A percentile compares a stretch with the other conserved stretches of the same genome.
These are phyloP conservation scores for Umbelopsis sp. DNA, from an alignment of 371 early-diverging fungal genomes.

Conservation along the genomic window DNA sequence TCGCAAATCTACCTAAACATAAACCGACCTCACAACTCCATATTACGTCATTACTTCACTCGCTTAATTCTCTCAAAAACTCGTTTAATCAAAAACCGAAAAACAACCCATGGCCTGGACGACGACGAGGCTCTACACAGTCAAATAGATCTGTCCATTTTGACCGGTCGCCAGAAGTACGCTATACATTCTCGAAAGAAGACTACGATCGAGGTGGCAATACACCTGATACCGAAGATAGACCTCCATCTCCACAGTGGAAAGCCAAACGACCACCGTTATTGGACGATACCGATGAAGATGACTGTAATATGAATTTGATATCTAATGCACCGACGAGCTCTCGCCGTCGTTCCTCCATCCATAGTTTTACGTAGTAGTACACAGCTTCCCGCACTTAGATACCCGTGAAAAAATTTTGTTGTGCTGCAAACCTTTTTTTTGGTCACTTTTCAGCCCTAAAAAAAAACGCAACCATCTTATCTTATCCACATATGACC, in stretches of 20 bases:
- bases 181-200: slow-evolving; percentile 4
- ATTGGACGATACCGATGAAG: slow-evolving; percentile 12
- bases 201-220: slow-evolving; percentile 8
- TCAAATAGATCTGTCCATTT: slow-evolving; percentile 6
- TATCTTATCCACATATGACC: neutral
- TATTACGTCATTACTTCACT: slow-evolving; percentile 8
- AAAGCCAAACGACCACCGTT: neutral
- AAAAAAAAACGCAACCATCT: neutral
- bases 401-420: too few relatives aligned
- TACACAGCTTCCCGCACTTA: neutral
- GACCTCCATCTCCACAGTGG: neutral
- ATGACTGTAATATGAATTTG: slow-evolving; percentile 9
- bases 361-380: neutral
- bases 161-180: slow-evolving; percentile 9
- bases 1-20: neutral
- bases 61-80: neutral
- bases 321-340: neutral
- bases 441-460: too few relatives aligned
- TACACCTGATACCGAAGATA: neutral
- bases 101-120: neutral
- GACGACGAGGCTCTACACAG: slow-evolving; percentile 10
- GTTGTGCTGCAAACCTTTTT: too few relatives aligned
- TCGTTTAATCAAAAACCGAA: neutral
- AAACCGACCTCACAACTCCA: slow-evolving; percentile 1
- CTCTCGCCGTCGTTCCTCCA: neutral